Conservation (phyloP, 805 yeast genomes). For the Limtongia smithiae region DNA sequence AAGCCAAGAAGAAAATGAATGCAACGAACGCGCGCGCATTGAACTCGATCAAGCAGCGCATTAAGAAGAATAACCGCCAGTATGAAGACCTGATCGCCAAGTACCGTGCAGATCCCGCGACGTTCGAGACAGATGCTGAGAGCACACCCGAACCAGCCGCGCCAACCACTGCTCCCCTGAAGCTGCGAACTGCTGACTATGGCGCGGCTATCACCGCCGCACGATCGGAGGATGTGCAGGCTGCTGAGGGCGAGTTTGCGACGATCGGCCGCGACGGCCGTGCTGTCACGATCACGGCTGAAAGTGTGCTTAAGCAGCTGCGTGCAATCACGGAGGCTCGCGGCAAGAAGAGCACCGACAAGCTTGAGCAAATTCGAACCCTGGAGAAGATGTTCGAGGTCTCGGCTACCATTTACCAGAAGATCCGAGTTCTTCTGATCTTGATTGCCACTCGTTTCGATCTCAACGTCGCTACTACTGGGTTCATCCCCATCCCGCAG, state of each 20-base stretch:
- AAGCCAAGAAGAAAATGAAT: constrained; percentile 65
- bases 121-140: constrained; percentile 47
- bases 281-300: constrained; percentile 38
- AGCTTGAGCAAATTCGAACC: constrained; percentile 65
- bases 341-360: constrained; percentile 93
- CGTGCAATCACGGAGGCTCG: constrained; percentile 77
- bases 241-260: constrained; percentile 37
- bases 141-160: constrained; percentile 17
- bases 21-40: constrained; percentile 81
- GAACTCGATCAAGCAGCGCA: constrained; percentile 83
- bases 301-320: constrained; percentile 66
- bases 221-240: constrained; percentile 39
- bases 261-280: constrained; percentile 43
- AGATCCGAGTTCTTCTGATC: constrained; percentile 70
- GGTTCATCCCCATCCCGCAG: constrained; percentile 71
- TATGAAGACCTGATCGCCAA: constrained; percentile 55
- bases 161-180: constrained; percentile 17
- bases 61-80: constrained; percentile 74
- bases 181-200: constrained; percentile 31
- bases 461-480: constrained; percentile 53
- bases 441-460: constrained; percentile 88
- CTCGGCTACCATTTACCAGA: constrained; percentile 65
- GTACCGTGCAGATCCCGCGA: constrained; percentile 67
- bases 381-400: constrained; percentile 57
- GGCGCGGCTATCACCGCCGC: constrained; percentile 35